Percentiles rank a stretch among this genome's conserved stretches.
phyloP scores from a whole-genome alignment of 164 flowering plant genomes.

The Umbilicus rupestris region DNA sequence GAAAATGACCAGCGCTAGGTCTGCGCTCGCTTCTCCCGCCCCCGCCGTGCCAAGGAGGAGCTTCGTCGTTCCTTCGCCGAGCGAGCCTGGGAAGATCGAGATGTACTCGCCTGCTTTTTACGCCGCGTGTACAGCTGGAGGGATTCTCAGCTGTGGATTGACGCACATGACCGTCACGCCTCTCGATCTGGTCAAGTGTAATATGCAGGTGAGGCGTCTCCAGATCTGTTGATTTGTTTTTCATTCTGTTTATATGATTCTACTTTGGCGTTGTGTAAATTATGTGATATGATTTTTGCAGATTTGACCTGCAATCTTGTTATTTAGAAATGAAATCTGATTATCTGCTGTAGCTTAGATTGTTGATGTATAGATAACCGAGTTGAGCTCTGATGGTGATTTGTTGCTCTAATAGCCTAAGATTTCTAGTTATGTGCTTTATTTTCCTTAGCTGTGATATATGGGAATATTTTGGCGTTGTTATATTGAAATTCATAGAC shows the following conservation, averaged over 20 bases:
- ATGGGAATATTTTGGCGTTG: too few relatives aligned
- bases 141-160: constrained; percentile 69
- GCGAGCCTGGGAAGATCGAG: constrained; percentile 46
- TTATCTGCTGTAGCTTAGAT: background rate
- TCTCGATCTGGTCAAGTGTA: constrained; percentile 85
- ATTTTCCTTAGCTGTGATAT: too few relatives aligned
- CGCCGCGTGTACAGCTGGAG: constrained; percentile 76
- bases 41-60: constrained; percentile 6
- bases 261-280: background rate
- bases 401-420: too few relatives aligned
- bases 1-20: constrained; percentile 9
- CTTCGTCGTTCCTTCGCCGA: constrained; percentile 54
- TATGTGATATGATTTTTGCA: background rate
- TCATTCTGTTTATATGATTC: too few relatives aligned
- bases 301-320: background rate
- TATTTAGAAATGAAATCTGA: background rate
- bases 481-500: too few relatives aligned
- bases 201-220: constrained; percentile 62
- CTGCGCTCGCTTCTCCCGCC: constrained; percentile 9
- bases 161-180: constrained; percentile 91
- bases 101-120: constrained; percentile 76
- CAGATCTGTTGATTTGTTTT: constrained; percentile 11
- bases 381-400: too few relatives aligned
- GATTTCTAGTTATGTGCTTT: too few relatives aligned
- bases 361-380: too few relatives aligned